Evolutionary conservation across 2,329 filamentous ascomycete genomes (phyloP), one percentile per base, ranked within the genome.

Genomic region (Lasiodiplodia sp.): DNA sequence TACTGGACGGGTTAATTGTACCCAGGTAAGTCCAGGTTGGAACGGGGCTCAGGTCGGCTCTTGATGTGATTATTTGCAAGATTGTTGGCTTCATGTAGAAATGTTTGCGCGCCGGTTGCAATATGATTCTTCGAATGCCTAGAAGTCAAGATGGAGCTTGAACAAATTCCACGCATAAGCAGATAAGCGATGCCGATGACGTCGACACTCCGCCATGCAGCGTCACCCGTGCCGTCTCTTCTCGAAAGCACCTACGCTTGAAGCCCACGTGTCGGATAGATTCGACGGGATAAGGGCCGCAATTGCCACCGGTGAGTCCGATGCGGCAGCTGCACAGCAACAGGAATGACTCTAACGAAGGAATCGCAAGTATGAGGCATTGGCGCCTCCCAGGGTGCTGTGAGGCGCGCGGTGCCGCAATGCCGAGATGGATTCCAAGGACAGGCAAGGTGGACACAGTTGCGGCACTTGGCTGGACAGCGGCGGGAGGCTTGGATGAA

Each of bases 151-250:
- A 34, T 34, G 31, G 8, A 28, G 28, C 28, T 34, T 34, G 31
- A 34, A 10, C 31, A 34, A 28, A 34, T 34, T 34, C 31, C 31
- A 10, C 6, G 31, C 31, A n/a, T 47, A n/a, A n/a, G 44, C 44
- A 31, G 55, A 57, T 57, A 57, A 57, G 55, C 55, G 55, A 57
- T n/a, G 11, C 55, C 31, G 34, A 40, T 57, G 55, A 57, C 55
- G 55, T 57, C 34, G 55, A 47, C 40, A 44, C 16, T 44, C 40
- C 40, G 16, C 53, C 28, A 4, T 37, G 16, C 31, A 21, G 18
- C 21, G 34, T 47, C 40, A 47, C 18, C 16, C 40, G 7, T 47
- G 40, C 40, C 40, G 40, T 21, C 7, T n/a, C 44, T 44, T 44
- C 40, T 44, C 18, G 16, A 44, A 44, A 44, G 40, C 40, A 44